Evolutionary conservation across 1,284 basidiomycete genomes (phyloP), one percentile per base, ranked within the genome.

Genomic region (Malassezia nana): DNA sequence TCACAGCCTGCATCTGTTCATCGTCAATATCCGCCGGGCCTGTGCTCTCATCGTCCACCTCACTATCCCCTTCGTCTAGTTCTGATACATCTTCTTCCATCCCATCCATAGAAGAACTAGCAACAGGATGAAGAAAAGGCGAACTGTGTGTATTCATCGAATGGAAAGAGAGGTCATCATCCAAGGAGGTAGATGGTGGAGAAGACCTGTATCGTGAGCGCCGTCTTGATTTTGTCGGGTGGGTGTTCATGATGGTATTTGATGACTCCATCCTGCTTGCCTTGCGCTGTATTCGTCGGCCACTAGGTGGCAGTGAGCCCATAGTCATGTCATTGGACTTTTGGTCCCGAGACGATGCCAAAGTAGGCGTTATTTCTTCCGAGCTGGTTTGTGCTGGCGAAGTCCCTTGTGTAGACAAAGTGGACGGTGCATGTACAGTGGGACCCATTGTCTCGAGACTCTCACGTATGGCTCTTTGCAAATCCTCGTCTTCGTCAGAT

Each of bases 391-490:
- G n/a, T n/a, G n/a, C n/a, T n/a, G n/a, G n/a, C n/a, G n/a, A n/a
- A n/a, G n/a, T n/a, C n/a, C n/a, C n/a, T n/a, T n/a, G n/a, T n/a
- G n/a, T n/a, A n/a, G n/a, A n/a, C n/a, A n/a, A n/a, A n/a, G n/a
- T n/a, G n/a, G n/a, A n/a, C n/a, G n/a, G n/a, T n/a, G n/a, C n/a
- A n/a, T n/a, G n/a, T n/a, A n/a, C n/a, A n/a, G n/a, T n/a, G n/a
- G n/a, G n/a, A n/a, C 18, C 18, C 4, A 9, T 18, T 6, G 61
- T 55, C 6, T 52, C 59, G 0, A 70, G 52, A 47, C 67, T 69
- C 10, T 62, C 61, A 12, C 55, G 59, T 10, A 72, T 46, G 3
- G 69, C 69, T 4, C 62, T 64, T 32, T 71, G 63, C 1, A 72
- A 41, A 30, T 64, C 61, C 15, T 63, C 61, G 16, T 63, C 58